phyloP scores from a whole-genome alignment of 2,329 filamentous ascomycete species.

The Catunica adiposa region DNA sequence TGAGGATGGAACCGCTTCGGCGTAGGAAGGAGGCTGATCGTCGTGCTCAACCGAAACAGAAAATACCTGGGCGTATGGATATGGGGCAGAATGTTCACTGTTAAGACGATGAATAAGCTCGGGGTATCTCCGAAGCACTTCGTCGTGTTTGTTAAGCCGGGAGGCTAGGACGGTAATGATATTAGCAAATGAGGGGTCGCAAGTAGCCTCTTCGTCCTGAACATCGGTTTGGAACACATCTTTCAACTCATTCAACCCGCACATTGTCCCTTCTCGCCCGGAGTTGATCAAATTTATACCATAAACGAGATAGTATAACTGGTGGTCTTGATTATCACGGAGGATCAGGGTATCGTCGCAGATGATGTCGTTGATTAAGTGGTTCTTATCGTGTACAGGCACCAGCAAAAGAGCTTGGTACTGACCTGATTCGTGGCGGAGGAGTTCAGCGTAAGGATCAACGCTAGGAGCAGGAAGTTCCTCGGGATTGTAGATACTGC shows the following conservation, averaged over 20 bases:
- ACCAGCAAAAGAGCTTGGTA: constrained; percentile 13
- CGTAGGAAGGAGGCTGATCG: constrained; percentile 14
- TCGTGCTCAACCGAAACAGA: constrained; percentile 13
- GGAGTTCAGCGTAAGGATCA: background rate
- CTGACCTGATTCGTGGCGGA: constrained; percentile 13
- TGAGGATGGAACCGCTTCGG: constrained; percentile 12
- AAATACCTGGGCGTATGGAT: constrained; percentile 12
- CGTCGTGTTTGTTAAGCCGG: constrained; percentile 9
- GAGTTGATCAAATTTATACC: constrained; percentile 10
- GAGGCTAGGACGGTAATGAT: constrained; percentile 12
- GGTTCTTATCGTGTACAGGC: constrained; percentile 13
- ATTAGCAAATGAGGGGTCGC: constrained; percentile 11
- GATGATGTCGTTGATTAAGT: constrained; percentile 8
- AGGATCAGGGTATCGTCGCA: constrained; percentile 10
- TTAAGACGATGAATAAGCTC: constrained; percentile 6
- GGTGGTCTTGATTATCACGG: constrained; percentile 4
- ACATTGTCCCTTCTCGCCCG: background rate
- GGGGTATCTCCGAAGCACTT: constrained; percentile 10
- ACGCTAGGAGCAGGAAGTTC: background rate
- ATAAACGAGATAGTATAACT: constrained; percentile 11
- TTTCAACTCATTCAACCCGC: constrained; percentile 1
- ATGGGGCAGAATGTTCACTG: constrained; percentile 3
- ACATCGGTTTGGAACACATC: background rate
- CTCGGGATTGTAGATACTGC: background rate
- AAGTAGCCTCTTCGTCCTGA: background rate